Conservation (phyloP, 495 filamentous ascomycete species). For the Aspergillus sparsus region DNA sequence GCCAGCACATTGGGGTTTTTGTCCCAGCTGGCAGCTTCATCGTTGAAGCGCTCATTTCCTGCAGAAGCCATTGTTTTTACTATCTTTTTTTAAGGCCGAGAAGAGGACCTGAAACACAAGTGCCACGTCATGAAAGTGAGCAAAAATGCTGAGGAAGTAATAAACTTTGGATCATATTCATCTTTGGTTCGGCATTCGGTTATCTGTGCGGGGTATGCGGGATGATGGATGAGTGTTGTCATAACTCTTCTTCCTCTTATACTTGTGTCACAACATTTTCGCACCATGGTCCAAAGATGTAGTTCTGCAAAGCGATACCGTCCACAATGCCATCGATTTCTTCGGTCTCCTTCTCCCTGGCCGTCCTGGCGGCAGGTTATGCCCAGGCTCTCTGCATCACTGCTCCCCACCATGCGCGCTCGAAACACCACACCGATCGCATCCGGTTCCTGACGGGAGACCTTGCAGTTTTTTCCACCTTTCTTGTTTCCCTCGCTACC, state of each 20-base stretch:
- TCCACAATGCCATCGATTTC: conserved; percentile 8
- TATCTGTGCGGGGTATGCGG: conserved; percentile 7
- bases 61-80: conserved; percentile 6
- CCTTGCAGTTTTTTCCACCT: neutral
- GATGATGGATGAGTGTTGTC: no score
- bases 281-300: no score
- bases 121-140: neutral
- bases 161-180: neutral
- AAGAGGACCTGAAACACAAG: neutral
- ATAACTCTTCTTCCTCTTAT: no score
- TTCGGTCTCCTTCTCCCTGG: neutral
- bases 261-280: no score
- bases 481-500: neutral
- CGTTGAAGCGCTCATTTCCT: conserved; percentile 27
- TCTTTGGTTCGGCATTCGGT: conserved; percentile 2
- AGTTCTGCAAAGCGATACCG: no score
- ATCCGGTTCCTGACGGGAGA: conserved; percentile 4
- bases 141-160: neutral
- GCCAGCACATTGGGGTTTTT: conserved; percentile 23
- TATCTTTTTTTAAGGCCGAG: neutral
- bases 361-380: conserved; percentile 8
- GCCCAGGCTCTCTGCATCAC: conserved; percentile 4
- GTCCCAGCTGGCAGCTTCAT: conserved; percentile 29
- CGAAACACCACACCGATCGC: conserved; percentile 7
- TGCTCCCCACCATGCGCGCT: conserved; percentile 4